Conservation (phyloP, 257 asterid species). For the Leonotis leonurus region DNA sequence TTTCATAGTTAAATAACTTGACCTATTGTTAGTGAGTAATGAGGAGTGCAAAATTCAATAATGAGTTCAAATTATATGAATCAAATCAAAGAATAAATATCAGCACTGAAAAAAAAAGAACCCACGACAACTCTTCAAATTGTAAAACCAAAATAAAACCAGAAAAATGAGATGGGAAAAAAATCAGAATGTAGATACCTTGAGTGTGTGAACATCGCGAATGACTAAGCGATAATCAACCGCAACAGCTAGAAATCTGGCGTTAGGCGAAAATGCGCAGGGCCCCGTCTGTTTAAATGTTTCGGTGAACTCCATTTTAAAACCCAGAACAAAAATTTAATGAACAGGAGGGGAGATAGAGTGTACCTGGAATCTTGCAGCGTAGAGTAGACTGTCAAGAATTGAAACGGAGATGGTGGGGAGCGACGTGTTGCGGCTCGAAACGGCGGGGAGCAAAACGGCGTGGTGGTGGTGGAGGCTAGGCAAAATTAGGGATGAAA, state of each 20-base stretch:
- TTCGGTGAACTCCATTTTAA: slow-evolving; percentile 83
- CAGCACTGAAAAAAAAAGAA: background rate
- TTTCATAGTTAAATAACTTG: background rate
- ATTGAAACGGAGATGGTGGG: no score
- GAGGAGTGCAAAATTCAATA: background rate
- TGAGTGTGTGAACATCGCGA: slow-evolving; percentile 82
- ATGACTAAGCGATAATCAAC: slow-evolving; percentile 88
- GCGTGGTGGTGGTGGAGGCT: no score
- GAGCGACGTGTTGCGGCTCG: no score
- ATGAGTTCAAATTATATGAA: background rate
- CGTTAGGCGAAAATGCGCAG: slow-evolving; percentile 80
- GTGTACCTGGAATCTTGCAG: no score
- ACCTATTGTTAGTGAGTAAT: background rate
- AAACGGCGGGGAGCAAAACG: no score
- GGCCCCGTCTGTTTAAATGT: slow-evolving; percentile 79
- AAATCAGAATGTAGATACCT: slow-evolving; percentile 39
- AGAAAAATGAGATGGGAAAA: background rate
- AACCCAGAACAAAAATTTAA: background rate
- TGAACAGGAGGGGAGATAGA: no score
- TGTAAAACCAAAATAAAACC: background rate
- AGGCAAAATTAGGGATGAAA: no score
- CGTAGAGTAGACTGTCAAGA: no score
- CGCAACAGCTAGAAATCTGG: slow-evolving; percentile 77
- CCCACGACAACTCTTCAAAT: background rate
- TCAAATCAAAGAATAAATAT: background rate